Evolutionary conservation across 2,329 filamentous ascomycete genomes (phyloP).

Genomic region (Clonostachys chloroleuca): DNA sequence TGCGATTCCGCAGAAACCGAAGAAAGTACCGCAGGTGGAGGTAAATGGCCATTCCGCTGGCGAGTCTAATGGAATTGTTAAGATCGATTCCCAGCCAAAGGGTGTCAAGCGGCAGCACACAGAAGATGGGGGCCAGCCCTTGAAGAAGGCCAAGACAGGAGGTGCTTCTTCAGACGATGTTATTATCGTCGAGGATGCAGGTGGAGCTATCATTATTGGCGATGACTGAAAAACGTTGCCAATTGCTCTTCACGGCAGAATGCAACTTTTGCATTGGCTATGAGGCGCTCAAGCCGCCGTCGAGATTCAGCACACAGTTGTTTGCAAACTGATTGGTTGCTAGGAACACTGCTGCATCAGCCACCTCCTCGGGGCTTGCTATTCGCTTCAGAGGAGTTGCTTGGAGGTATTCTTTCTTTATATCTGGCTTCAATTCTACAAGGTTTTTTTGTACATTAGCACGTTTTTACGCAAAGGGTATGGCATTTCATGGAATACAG

Average conservation of each 20-base stretch:
- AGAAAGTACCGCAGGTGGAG: conserved; percentile 25
- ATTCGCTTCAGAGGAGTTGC: conserved; percentile 64
- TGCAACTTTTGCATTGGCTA: conserved; percentile 22
- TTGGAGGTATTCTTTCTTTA: conserved; percentile 30
- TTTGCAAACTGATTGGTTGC: conserved; percentile 77
- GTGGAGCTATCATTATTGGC: conserved; percentile 64
- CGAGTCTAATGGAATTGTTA: conserved; percentile 25
- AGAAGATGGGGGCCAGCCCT: conserved; percentile 29
- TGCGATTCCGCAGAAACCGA: conserved; percentile 50
- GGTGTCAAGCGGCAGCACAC: conserved; percentile 40
- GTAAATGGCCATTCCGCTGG: conserved; percentile 34
- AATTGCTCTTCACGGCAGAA: conserved; percentile 2
- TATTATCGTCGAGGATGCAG: conserved; percentile 47
- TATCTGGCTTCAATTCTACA: conserved; percentile 28
- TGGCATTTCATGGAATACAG: neutral
- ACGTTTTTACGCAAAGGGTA: conserved; percentile 4
- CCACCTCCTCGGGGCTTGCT: conserved; percentile 66
- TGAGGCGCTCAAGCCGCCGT: conserved; percentile 73
- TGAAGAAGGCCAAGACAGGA: conserved; percentile 44
- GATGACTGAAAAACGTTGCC: conserved; percentile 40
- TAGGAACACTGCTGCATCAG: conserved; percentile 77
- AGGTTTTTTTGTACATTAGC: conserved; percentile 33
- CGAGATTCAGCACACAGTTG: conserved; percentile 81
- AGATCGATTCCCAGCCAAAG: conserved; percentile 17
- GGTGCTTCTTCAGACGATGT: conserved; percentile 28